Evolutionary conservation across 352 stramenopile species (phyloP), one percentile per base, ranked within the genome.

Genomic region (Globisporangium polare): DNA sequence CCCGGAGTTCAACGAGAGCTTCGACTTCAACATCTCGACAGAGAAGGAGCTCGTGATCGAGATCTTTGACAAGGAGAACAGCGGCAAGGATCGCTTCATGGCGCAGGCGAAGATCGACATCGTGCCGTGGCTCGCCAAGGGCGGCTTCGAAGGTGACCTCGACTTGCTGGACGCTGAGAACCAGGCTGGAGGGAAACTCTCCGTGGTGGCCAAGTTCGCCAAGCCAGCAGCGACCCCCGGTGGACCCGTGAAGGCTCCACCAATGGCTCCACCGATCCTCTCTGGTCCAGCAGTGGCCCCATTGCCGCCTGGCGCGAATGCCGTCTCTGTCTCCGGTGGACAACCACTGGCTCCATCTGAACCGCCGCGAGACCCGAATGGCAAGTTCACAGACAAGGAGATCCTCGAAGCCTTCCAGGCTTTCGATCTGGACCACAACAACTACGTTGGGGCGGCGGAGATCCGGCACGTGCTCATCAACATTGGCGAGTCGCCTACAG

Each of bases 341-440:
- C 63, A 70, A 4, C 79, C 83, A 8, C 60, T 89, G 52, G 81
- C 82, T 15, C 82, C 81, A 6, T 85, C 86, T 0, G 82, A 93
- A 62, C 83, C 82, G 3, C 80, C 83, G 27, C 78, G 94, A 26
- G 94, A 98, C 63, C 92, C 92, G 13, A 97, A 97, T 61, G 92
- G 94, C 46, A 97, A 97, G 56, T 99, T 99, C 66, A 98, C 92
- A 1, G 94, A 98, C 69, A 93, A 98, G 46, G 95, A 98, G 66
- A 98, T 98, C 47, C 80, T 93, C 61, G 90, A 98, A 55, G 92
- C 94, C 39, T 98, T 98, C 72, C 72, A 93, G 58, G 83, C 89
- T 7, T 98, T 98, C 58, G 95, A 98, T 72, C 66, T 98, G 17
- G 94, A 98, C 60, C 92, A 98, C 72, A 98, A 98, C 72, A 97